These are phyloP conservation scores for Potentilla sterilis DNA, from an alignment of 306 rosid species.

Conservation along the genomic window DNA sequence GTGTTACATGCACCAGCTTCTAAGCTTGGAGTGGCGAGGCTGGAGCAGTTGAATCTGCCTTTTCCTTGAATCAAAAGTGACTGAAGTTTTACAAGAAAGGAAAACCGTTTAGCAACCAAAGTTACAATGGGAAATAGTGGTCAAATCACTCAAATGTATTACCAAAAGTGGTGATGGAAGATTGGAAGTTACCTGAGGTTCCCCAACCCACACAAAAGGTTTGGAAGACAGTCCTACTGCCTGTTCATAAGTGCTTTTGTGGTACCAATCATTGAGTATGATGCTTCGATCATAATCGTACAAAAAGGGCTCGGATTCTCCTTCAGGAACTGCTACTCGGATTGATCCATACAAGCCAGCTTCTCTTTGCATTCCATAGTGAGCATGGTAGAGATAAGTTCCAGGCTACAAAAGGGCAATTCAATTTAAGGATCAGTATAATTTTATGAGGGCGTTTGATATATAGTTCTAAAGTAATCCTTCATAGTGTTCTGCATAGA, in stretches of 20 bases:
- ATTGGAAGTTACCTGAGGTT: constrained; percentile 60
- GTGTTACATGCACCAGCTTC: constrained; percentile 43
- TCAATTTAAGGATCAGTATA: not conserved
- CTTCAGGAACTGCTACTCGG: constrained; percentile 53
- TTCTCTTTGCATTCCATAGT: constrained; percentile 94
- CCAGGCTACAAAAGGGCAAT: constrained; percentile 55
- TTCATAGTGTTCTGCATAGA: not conserved
- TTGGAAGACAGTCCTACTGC: constrained; percentile 59
- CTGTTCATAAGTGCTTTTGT: constrained; percentile 59
- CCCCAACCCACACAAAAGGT: constrained; percentile 54
- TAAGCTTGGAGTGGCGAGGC: constrained; percentile 27
- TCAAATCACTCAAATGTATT: not conserved
- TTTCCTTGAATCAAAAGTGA: constrained; percentile 83
- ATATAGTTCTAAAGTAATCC: not conserved
- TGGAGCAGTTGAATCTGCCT: constrained; percentile 76
- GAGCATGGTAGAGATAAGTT: constrained; percentile 79
- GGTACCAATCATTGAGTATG: constrained; percentile 84
- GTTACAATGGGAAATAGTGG: not conserved
- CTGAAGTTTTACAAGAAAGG: constrained; percentile 29
- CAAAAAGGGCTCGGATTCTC: constrained; percentile 61
- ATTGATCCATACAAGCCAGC: constrained; percentile 77
- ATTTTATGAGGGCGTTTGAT: not conserved
- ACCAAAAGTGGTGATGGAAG: not conserved
- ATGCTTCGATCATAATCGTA: constrained; percentile 78
- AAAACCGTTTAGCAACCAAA: constrained; percentile 10